Evolutionary conservation across 192 early-diverging fungal species (phyloP), one percentile per base, ranked within the genome.

Genomic region (Rhizophagus prolifer): DNA sequence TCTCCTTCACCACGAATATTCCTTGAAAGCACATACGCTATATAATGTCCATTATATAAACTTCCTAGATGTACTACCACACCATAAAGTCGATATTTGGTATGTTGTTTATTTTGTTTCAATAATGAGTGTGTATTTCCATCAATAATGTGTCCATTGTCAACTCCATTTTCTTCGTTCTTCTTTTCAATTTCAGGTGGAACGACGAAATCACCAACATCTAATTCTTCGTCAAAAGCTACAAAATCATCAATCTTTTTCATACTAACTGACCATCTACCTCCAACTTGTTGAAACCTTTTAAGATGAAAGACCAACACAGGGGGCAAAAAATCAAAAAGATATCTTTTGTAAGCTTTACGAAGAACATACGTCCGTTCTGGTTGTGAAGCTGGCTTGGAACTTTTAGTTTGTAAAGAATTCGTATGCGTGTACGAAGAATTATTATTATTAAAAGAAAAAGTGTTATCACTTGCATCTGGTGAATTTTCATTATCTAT

Each of bases 11-110:
- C 25, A 59, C 44, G 8, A 73, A 66, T 58, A 41, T 54, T 36
- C 65, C 78, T 79, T 0, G 73, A 77, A 30, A 81, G 78, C 9
- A 85, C 80, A 62, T 78, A 83, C 19, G 82, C 82, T 54, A 79
- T 79, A 62, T 85, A 85, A 70, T 85, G 84, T 12, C 84, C 84
- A 58, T 75, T 79, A 23, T 75, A 79, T 58, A 85, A 61, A 26
- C 81, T 77, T 30, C 84, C 84, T n/a, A 74, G 77, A 78, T 85
- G 84, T 5, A 83, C 84, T 2, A 82, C 79, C 2, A 81, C 82
- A 41, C 82, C 84, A 59, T 85, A 85, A 28, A 85, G 50, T 25
- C 80, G 67, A 60, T 85, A 85, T 44, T 78, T 81, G 30, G 70
- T 80, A 23, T 72, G 46, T 9, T 9, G 19, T 36, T 30, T 54